Evolutionary conservation across 2,329 filamentous ascomycete genomes (phyloP).

Genomic region (Ophiostoma australiae): DNA sequence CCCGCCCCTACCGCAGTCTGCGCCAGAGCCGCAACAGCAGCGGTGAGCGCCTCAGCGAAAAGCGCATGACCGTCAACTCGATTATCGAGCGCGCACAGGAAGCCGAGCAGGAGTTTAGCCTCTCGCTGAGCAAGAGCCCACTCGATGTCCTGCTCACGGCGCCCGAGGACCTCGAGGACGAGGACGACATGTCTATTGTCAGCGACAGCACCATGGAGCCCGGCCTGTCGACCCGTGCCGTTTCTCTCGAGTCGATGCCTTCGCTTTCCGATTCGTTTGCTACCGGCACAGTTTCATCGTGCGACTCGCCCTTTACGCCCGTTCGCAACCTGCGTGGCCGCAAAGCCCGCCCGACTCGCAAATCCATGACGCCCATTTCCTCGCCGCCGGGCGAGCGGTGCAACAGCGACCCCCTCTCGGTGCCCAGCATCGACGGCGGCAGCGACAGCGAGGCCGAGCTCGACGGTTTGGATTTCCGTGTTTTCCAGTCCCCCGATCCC

Average conservation of each 20-base stretch:
- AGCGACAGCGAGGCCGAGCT: slow-evolving; percentile 31
- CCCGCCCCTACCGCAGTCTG: slow-evolving; percentile 31
- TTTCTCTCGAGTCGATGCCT: slow-evolving; percentile 58
- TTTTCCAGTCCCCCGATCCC: slow-evolving; percentile 38
- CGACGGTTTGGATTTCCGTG: slow-evolving; percentile 47
- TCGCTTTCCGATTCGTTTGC: slow-evolving; percentile 53
- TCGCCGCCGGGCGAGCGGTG: slow-evolving; percentile 48
- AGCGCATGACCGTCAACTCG: slow-evolving; percentile 51
- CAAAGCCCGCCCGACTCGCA: slow-evolving; percentile 41
- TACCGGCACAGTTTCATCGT: slow-evolving; percentile 46
- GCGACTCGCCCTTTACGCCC: slow-evolving; percentile 42
- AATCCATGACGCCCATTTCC: slow-evolving; percentile 51
- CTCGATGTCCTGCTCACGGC: slow-evolving; percentile 57
- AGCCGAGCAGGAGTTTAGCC: slow-evolving; percentile 55
- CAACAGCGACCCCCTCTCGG: slow-evolving; percentile 49
- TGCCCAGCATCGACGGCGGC: slow-evolving; percentile 38
- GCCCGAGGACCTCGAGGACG: slow-evolving; percentile 53
- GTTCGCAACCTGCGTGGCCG: slow-evolving; percentile 34
- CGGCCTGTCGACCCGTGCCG: slow-evolving; percentile 49
- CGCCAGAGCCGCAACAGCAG: neutral
- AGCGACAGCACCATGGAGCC: slow-evolving; percentile 41
- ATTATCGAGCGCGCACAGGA: slow-evolving; percentile 51
- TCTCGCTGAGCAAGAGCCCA: slow-evolving; percentile 50
- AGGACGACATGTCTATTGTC: slow-evolving; percentile 38
- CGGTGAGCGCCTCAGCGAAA: slow-evolving; percentile 27